Percentiles rank a stretch among this genome's conserved stretches.
Evolutionary conservation across 2,329 filamentous ascomycete genomes (phyloP).

Genomic region (Neocucurbitaria cava): DNA sequence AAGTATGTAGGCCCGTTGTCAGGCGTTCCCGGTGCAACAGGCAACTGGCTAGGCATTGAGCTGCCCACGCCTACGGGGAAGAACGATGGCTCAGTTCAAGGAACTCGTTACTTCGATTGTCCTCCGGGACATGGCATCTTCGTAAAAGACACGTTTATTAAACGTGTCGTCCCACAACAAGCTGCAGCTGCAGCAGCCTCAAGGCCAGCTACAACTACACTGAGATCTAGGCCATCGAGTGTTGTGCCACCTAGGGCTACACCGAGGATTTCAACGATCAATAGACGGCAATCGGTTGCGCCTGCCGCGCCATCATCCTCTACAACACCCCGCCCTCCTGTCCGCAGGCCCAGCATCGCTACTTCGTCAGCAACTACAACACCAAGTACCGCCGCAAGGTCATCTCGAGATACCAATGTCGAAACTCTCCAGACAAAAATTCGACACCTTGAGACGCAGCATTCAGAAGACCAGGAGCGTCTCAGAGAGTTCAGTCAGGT

Average conservation of each 20-base stretch:
- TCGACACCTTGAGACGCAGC: slow-evolving; percentile 83
- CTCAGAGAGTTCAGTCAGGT: slow-evolving; percentile 79
- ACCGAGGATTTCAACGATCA: slow-evolving; percentile 19
- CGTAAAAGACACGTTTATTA: slow-evolving; percentile 74
- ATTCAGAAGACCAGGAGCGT: slow-evolving; percentile 83
- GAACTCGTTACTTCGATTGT: slow-evolving; percentile 88
- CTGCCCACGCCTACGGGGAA: slow-evolving; percentile 83
- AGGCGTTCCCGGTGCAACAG: slow-evolving; percentile 79
- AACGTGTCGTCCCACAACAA: slow-evolving; percentile 55
- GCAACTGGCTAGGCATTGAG: slow-evolving; percentile 90
- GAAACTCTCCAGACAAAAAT: slow-evolving; percentile 91
- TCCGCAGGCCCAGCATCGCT: slow-evolving; percentile 29
- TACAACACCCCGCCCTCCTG: slow-evolving; percentile 13
- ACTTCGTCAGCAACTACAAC: too few species aligned
- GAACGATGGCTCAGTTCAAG: slow-evolving; percentile 91
- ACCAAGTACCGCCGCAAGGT: slow-evolving; percentile 16
- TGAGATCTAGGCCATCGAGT: slow-evolving; percentile 33
- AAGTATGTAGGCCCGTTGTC: slow-evolving; percentile 84
- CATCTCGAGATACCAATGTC: slow-evolving; percentile 52
- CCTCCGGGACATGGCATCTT: slow-evolving; percentile 79
- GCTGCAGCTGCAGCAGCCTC: slow-evolving; percentile 31
- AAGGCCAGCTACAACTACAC: slow-evolving; percentile 10
- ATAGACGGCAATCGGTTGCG: slow-evolving; percentile 30
- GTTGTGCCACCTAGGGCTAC: slow-evolving; percentile 22
- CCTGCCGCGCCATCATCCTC: slow-evolving; percentile 12